These are phyloP conservation scores for Tulasnella calospora DNA, from an alignment of 768 basidiomycete genomes.

Conservation along the genomic window DNA sequence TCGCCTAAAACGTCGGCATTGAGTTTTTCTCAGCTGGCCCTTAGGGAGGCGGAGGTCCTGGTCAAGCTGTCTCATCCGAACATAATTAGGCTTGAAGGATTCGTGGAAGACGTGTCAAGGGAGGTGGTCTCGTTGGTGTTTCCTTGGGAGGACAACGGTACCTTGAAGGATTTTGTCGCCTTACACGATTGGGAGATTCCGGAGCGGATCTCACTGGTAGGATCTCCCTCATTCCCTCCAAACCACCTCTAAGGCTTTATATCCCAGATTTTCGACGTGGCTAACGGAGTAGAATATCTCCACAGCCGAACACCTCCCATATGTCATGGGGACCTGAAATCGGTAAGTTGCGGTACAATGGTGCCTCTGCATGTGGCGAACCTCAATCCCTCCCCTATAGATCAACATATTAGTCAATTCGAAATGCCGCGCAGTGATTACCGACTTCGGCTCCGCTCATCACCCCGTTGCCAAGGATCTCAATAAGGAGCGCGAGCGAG, in stretches of 20 bases:
- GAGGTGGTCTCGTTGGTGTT: background rate
- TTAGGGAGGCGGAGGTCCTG: background rate
- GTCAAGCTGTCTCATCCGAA: background rate
- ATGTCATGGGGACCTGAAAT: background rate
- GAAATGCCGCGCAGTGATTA: background rate
- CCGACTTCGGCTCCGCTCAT: background rate
- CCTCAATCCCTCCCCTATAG: background rate
- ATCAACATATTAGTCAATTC: too few species aligned
- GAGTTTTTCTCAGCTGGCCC: background rate
- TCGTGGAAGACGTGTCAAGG: background rate
- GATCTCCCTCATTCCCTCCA: background rate
- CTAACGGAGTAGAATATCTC: background rate
- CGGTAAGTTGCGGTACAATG: background rate
- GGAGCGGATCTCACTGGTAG: background rate
- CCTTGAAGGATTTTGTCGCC: background rate
- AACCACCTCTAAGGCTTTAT: background rate
- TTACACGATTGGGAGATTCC: background rate
- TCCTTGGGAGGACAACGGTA: background rate
- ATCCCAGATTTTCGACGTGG: background rate
- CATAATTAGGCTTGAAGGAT: background rate
- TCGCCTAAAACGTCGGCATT: too few species aligned
- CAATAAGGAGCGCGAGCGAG: too few species aligned
- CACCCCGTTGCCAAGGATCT: too few species aligned
- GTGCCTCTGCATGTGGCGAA: background rate
- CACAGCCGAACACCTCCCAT: background rate